Percentiles rank a stretch among this genome's conserved stretches.
These are phyloP conservation scores for Moesziomyces antarcticus DNA, from an alignment of 1,284 basidiomycete species.

Conservation along the genomic window DNA sequence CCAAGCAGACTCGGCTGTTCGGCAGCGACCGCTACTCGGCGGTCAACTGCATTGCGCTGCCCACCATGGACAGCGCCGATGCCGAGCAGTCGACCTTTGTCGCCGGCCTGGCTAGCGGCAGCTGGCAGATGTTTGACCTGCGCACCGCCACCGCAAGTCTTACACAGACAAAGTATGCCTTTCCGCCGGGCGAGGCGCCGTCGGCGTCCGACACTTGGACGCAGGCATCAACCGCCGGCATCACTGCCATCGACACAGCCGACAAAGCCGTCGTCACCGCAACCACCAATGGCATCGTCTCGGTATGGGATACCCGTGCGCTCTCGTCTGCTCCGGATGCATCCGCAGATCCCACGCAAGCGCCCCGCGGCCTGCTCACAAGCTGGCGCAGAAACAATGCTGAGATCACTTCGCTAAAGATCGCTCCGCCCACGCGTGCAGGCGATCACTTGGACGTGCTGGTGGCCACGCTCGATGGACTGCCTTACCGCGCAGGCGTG, in stretches of 20 bases:
- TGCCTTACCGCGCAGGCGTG: constrained; percentile 44
- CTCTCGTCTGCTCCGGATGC: constrained; percentile 57
- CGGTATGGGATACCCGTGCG: constrained; percentile 73
- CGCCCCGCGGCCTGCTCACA: constrained; percentile 24
- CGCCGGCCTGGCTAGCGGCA: constrained; percentile 74
- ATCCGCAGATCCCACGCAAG: not conserved
- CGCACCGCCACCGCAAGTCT: constrained; percentile 70
- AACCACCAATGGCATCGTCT: constrained; percentile 74
- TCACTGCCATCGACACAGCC: constrained; percentile 31
- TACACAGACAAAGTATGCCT: constrained; percentile 68
- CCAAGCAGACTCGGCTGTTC: constrained; percentile 68
- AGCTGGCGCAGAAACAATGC: constrained; percentile 35
- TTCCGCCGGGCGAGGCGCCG: constrained; percentile 46
- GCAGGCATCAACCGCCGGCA: constrained; percentile 69
- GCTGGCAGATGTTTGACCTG: constrained; percentile 74
- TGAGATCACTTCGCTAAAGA: constrained; percentile 10
- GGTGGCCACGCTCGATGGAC: constrained; percentile 54
- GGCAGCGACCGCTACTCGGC: constrained; percentile 68
- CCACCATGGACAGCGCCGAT: constrained; percentile 9
- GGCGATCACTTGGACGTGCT: constrained; percentile 14
- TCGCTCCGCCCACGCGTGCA: constrained; percentile 1
- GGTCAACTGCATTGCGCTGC: constrained; percentile 70
- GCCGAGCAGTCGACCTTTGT: constrained; percentile 50
- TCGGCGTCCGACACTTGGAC: constrained; percentile 73
- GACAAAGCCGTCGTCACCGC: constrained; percentile 74